Evolutionary conservation across 176 grass and related monocot genomes (phyloP).

Genomic region (Oryza rufipogon): DNA sequence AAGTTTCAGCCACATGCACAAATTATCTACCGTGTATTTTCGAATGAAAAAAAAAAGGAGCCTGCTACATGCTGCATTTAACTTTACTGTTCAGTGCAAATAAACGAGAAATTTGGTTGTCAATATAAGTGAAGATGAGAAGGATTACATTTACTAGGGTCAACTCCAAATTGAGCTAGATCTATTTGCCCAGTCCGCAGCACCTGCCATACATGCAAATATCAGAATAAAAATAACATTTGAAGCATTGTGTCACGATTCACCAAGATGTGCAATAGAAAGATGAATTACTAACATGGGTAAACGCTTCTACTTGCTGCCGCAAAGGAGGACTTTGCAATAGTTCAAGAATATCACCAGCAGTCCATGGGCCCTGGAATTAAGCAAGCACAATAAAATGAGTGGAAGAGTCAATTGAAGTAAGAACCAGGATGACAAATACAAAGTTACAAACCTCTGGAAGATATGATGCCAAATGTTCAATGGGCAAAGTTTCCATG

Average conservation of each 20-base stretch:
- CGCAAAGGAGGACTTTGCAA: conserved; percentile 90
- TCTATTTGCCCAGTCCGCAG: conserved; percentile 92
- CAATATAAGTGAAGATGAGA: conserved; percentile 8
- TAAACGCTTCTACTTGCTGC: conserved; percentile 93
- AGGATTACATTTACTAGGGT: conserved; percentile 87
- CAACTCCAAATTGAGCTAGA: conserved; percentile 86
- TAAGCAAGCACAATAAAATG: conserved; percentile 35
- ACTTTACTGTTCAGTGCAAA: not conserved
- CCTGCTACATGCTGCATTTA: not conserved
- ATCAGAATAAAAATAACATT: conserved; percentile 30
- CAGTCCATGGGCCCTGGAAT: conserved; percentile 78
- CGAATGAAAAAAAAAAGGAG: not conserved
- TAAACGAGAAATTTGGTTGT: conserved; percentile 1
- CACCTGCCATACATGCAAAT: conserved; percentile 59
- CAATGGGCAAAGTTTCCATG: conserved; percentile 73
- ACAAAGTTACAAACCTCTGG: conserved; percentile 35
- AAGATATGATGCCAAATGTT: conserved; percentile 59
- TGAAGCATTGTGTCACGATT: not conserved
- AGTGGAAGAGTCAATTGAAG: conserved; percentile 11
- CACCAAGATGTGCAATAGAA: not conserved
- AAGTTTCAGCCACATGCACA: conserved; percentile 10
- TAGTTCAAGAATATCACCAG: conserved; percentile 84
- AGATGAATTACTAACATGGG: conserved; percentile 62
- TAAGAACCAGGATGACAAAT: conserved; percentile 26
- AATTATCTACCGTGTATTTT: not conserved